These are phyloP conservation scores for Clitocybe nebularis DNA, from an alignment of 1,284 basidiomycete species.

Conservation along the genomic window DNA sequence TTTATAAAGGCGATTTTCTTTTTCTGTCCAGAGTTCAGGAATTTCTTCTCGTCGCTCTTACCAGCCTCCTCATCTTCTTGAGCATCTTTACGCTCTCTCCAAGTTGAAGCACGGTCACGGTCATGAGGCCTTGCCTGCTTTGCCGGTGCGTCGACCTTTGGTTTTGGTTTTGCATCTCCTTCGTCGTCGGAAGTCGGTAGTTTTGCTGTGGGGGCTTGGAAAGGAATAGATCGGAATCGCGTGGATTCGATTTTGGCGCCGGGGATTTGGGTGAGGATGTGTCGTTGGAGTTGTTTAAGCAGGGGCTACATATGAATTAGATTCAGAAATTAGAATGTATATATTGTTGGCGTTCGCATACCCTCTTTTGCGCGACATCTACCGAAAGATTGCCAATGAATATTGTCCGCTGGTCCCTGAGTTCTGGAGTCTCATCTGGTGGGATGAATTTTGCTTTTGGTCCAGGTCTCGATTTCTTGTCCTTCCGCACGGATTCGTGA, in stretches of 20 bases:
- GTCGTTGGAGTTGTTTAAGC: constrained; percentile 66
- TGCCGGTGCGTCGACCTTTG: constrained; percentile 25
- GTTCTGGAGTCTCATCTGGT: constrained; percentile 62
- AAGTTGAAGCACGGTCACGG: constrained; percentile 60
- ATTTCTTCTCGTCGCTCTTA: constrained; percentile 56
- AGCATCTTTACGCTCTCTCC: constrained; percentile 51
- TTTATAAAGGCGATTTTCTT: constrained; percentile 95
- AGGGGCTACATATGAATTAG: constrained; percentile 39
- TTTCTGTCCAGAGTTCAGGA: constrained; percentile 82
- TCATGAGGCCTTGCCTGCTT: constrained; percentile 46
- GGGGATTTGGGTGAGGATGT: constrained; percentile 68
- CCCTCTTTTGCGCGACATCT: constrained; percentile 73
- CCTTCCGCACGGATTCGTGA: constrained; percentile 40
- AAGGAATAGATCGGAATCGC: constrained; percentile 89
- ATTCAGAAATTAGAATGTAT: constrained; percentile 1
- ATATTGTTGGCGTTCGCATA: constrained; percentile 39
- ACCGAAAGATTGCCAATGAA: constrained; percentile 92
- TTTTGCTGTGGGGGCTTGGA: constrained; percentile 72
- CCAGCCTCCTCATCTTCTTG: constrained; percentile 37
- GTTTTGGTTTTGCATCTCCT: constrained; percentile 21
- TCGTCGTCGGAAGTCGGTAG: constrained; percentile 43
- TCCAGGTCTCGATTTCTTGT: constrained; percentile 16
- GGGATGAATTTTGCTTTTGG: constrained; percentile 46
- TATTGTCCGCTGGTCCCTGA: constrained; percentile 78
- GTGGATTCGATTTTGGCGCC: constrained; percentile 80